Conservation (phyloP, 768 basidiomycete genomes). For the Pulveroboletus sp. region DNA sequence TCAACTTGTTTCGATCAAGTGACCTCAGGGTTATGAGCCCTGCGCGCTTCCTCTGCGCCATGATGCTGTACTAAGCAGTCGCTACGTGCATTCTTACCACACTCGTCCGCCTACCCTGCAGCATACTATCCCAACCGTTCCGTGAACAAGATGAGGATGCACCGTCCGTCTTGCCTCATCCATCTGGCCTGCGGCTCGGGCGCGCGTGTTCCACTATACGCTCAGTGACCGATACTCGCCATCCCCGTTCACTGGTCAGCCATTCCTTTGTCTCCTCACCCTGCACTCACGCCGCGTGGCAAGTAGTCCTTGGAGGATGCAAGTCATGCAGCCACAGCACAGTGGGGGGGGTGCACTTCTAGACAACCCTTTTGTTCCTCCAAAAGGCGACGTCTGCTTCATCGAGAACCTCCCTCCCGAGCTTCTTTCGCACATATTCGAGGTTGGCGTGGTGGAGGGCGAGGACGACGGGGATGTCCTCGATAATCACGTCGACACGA, state of each 20-base stretch:
- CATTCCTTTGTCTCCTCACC: background rate
- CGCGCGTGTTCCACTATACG: background rate
- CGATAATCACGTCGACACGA: slow-evolving; percentile 1
- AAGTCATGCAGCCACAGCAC: background rate
- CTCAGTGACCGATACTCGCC: background rate
- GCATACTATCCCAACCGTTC: no score
- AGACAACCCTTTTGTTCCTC: slow-evolving; percentile 48
- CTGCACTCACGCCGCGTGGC: background rate
- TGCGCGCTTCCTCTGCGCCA: slow-evolving; percentile 47
- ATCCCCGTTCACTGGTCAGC: background rate
- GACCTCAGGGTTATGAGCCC: slow-evolving; percentile 49
- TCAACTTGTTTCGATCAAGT: slow-evolving; percentile 46
- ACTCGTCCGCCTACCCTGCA: no score
- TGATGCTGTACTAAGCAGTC: slow-evolving; percentile 37
- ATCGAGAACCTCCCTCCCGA: slow-evolving; percentile 54
- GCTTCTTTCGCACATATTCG: slow-evolving; percentile 52
- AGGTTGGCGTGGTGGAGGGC: slow-evolving; percentile 40
- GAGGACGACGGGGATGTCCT: slow-evolving; percentile 31
- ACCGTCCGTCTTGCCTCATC: no score
- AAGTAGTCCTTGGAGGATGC: slow-evolving; percentile 2
- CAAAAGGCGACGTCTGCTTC: slow-evolving; percentile 37
- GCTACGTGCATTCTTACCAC: rapidly evolving
- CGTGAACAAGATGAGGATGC: no score
- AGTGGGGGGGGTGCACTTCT: slow-evolving; percentile 11
- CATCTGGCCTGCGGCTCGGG: no score